Percentiles rank a stretch among this genome's conserved stretches.
Conservation (phyloP, 2,329 filamentous ascomycete genomes). For the Fusarium hainanense region DNA sequence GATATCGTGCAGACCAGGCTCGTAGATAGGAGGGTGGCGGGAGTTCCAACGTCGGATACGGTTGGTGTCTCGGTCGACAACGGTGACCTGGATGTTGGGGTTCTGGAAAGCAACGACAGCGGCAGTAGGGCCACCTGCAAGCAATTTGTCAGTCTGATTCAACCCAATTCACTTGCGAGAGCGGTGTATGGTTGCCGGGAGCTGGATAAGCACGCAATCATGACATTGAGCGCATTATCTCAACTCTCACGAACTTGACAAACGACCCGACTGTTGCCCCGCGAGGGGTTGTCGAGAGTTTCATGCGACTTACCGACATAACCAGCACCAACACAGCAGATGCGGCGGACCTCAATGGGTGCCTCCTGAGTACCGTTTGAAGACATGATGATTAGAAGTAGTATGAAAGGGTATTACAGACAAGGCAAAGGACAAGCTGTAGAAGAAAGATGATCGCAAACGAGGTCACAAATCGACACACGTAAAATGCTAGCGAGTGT, state of each 20-base stretch:
- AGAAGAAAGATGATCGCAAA: constrained; percentile 36
- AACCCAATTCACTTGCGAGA: constrained; percentile 16
- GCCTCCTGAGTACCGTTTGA: constrained; percentile 46
- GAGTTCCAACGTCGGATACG: constrained; percentile 81
- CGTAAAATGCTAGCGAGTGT: constrained; percentile 38
- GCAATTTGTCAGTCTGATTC: constrained; percentile 25
- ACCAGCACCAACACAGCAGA: constrained; percentile 80
- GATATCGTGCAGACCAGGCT: constrained; percentile 76
- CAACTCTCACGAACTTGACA: background rate
- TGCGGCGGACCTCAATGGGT: constrained; percentile 61
- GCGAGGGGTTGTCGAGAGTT: background rate
- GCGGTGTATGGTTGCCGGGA: constrained; percentile 7
- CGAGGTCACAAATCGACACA: constrained; percentile 39
- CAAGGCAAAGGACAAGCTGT: constrained; percentile 29
- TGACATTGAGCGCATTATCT: constrained; percentile 9
- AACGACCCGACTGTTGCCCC: background rate
- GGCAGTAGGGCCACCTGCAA: constrained; percentile 76
- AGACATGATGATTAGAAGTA: constrained; percentile 40
- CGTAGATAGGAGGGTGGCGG: constrained; percentile 77
- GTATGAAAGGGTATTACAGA: constrained; percentile 30
- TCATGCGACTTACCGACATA: constrained; percentile 72
- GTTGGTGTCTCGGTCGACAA: constrained; percentile 75
- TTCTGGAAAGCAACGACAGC: constrained; percentile 80
- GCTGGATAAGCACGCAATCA: constrained; percentile 21
- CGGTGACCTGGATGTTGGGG: constrained; percentile 75